These are phyloP conservation scores for Tuber microsphaerosporum DNA, from an alignment of 495 filamentous ascomycete species.

Conservation along the genomic window DNA sequence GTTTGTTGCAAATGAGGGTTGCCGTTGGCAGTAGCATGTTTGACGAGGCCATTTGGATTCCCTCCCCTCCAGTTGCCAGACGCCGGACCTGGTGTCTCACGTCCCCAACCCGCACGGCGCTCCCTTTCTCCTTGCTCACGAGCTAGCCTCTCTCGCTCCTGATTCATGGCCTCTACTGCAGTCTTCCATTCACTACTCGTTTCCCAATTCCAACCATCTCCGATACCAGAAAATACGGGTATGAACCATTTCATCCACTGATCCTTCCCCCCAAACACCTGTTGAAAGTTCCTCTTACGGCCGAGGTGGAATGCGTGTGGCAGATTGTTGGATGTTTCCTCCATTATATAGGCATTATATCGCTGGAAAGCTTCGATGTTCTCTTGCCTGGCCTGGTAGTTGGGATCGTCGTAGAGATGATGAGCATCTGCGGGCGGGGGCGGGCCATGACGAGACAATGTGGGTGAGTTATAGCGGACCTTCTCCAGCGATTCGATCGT, in stretches of 20 bases:
- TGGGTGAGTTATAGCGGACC: constrained; percentile 59
- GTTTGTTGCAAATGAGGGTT: constrained; percentile 13
- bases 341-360: constrained; percentile 82
- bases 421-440: constrained; percentile 48
- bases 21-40: constrained; percentile 17
- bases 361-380: constrained; percentile 59
- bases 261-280: constrained; percentile 65
- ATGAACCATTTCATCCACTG: constrained; percentile 63
- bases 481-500: constrained; percentile 95
- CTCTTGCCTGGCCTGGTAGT: constrained; percentile 64
- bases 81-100: constrained; percentile 8
- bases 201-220: constrained; percentile 96
- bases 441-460: constrained; percentile 36
- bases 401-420: constrained; percentile 49
- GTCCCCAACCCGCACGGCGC: constrained; percentile 52
- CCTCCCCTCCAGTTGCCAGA: constrained; percentile 31
- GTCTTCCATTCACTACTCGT: constrained; percentile 64
- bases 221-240: constrained; percentile 75
- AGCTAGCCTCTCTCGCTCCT: constrained; percentile 48
- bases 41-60: constrained; percentile 31
- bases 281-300: constrained; percentile 64
- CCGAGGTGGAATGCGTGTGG: constrained; percentile 92
- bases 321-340: constrained; percentile 74
- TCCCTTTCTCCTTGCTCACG: constrained; percentile 53
- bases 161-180: constrained; percentile 55